phyloP scores from a whole-genome alignment of 73 alveolate genomes.

The Blepharisma japonicum region DNA sequence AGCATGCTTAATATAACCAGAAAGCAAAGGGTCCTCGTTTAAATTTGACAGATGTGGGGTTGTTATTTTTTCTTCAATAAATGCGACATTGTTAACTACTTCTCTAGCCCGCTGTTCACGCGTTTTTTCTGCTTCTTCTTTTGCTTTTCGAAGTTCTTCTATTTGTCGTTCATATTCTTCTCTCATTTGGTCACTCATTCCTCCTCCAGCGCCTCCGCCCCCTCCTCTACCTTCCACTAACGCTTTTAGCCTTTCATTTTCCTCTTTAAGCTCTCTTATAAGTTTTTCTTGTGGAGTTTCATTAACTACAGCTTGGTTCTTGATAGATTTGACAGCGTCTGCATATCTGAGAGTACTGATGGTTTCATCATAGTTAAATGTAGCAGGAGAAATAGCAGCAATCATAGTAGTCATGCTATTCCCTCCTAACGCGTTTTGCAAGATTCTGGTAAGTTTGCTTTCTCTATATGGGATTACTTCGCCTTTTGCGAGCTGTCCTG shows the following conservation, averaged over 20 bases:
- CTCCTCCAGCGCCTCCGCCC: constrained; percentile 51
- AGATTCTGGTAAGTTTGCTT: constrained; percentile 55
- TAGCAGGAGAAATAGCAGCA: constrained; percentile 82
- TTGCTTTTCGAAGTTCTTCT: constrained; percentile 33
- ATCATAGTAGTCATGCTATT: constrained; percentile 85
- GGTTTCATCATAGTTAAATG: constrained; percentile 79
- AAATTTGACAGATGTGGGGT: constrained; percentile 73
- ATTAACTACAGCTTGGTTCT: constrained; percentile 86
- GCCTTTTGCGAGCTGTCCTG: constrained; percentile 43
- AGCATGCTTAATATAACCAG: constrained; percentile 4
- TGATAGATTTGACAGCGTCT: constrained; percentile 85
- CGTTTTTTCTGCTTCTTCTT: constrained; percentile 55
- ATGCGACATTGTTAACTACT: constrained; percentile 7
- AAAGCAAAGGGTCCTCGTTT: constrained; percentile 84
- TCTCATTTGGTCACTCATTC: constrained; percentile 26
- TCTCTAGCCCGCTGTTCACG: constrained; percentile 68
- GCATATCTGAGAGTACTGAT: constrained; percentile 85
- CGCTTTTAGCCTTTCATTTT: constrained; percentile 83
- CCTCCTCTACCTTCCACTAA: constrained; percentile 41
- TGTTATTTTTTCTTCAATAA: constrained; percentile 38
- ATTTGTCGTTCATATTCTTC: constrained; percentile 33
- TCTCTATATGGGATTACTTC: constrained; percentile 81
- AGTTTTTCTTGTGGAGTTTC: constrained; percentile 87
- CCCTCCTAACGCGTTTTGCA: constrained; percentile 85
- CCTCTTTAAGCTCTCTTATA: constrained; percentile 90